These are phyloP conservation scores for Aureobasidium musti DNA, from an alignment of 2,329 filamentous ascomycete species.

Conservation along the genomic window DNA sequence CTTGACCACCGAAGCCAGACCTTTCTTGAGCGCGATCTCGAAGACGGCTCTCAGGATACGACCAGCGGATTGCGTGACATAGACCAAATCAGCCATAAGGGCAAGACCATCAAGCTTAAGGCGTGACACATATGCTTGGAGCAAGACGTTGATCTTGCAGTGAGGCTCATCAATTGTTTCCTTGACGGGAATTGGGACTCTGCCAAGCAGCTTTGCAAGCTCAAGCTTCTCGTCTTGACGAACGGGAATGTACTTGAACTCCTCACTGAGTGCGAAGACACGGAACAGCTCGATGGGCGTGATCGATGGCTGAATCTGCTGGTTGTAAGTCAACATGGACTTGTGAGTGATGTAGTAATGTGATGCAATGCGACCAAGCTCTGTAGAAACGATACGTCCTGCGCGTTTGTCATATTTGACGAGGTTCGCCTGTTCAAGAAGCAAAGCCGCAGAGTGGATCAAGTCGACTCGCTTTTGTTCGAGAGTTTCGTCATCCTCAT, in stretches of 20 bases:
- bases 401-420: slow-evolving; percentile 95
- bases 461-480: slow-evolving; percentile 98
- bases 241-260: slow-evolving; percentile 99
- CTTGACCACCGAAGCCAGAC: slow-evolving; percentile 91
- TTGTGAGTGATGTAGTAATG: slow-evolving; percentile 98
- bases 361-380: slow-evolving; percentile 91
- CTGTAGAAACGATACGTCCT: slow-evolving; percentile 84
- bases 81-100: slow-evolving; percentile 97
- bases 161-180: slow-evolving; percentile 96
- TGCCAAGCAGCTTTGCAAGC: slow-evolving; percentile 82
- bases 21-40: slow-evolving; percentile 95
- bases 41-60: slow-evolving; percentile 95
- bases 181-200: slow-evolving; percentile 94
- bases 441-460: slow-evolving; percentile 85
- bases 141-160: slow-evolving; percentile 95
- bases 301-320: slow-evolving; percentile 89
- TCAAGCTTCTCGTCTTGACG: slow-evolving; percentile 97
- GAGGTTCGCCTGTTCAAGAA: slow-evolving; percentile 83
- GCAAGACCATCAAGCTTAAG: slow-evolving; percentile 92
- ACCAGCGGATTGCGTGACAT: slow-evolving; percentile 95
- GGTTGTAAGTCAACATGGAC: slow-evolving; percentile 97
- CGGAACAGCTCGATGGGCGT: slow-evolving; percentile 95
- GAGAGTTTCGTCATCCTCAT: slow-evolving; percentile 84
- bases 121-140: slow-evolving; percentile 95
- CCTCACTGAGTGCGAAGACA: slow-evolving; percentile 91